phyloP scores from a whole-genome alignment of 805 yeast genomes.

The Saturnispora silvae region DNA sequence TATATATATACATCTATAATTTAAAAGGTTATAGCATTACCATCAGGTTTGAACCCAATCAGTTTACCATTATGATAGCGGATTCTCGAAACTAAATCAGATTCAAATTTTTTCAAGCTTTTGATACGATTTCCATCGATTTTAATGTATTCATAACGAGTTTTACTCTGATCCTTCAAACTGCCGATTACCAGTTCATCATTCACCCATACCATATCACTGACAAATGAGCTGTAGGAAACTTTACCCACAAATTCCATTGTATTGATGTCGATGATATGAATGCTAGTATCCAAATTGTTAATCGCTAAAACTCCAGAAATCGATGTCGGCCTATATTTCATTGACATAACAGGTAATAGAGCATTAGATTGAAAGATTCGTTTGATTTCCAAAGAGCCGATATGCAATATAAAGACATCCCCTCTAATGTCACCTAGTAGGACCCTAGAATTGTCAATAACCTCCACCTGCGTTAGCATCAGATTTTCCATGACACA shows the following conservation, averaged over 20 bases:
- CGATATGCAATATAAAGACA: conserved; percentile 6
- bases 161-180: not conserved
- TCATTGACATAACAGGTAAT: conserved; percentile 9
- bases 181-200: not conserved
- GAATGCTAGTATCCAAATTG: conserved; percentile 1
- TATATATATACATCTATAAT: not conserved
- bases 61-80: not conserved
- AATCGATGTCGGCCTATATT: conserved; percentile 1
- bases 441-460: conserved; percentile 15
- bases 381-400: not conserved
- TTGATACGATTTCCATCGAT: not conserved
- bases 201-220: conserved; percentile 3
- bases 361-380: conserved; percentile 6
- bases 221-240: conserved; percentile 1
- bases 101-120: not conserved
- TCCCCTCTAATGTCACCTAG: conserved; percentile 20
- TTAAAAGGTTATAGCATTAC: not conserved
- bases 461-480: conserved; percentile 13
- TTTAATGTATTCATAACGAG: not conserved
- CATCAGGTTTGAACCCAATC: not conserved
- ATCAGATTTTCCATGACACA: conserved; percentile 8
- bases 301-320: conserved; percentile 4
- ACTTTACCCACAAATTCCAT: not conserved
- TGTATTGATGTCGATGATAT: conserved; percentile 3
- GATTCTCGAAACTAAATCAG: not conserved